Evolutionary conservation across 169 alveolate genomes (phyloP).

Genomic region (Babesia ovis): DNA sequence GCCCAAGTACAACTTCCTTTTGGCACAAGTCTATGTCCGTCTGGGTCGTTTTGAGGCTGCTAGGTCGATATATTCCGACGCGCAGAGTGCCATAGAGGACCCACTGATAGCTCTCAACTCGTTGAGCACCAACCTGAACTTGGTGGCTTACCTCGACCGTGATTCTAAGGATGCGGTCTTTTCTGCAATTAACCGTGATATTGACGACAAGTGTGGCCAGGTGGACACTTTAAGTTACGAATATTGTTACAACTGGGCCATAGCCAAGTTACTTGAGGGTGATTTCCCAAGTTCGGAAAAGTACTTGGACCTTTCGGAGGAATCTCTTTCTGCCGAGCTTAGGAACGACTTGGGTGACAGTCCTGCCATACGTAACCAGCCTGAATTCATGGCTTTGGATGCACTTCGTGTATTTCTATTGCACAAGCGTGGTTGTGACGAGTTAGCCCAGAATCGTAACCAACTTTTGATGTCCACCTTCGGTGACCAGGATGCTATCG

Average conservation of each 20-base stretch:
- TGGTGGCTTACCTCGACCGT: slow-evolving; percentile 26
- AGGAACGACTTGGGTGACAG: slow-evolving; percentile 18
- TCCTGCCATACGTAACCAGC: slow-evolving; percentile 14
- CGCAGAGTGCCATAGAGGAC: slow-evolving; percentile 22
- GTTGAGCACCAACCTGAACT: slow-evolving; percentile 45
- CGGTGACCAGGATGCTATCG: slow-evolving; percentile 1
- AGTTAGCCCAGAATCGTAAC: slow-evolving; percentile 34
- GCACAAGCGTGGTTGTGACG: slow-evolving; percentile 25
- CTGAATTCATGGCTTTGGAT: slow-evolving; percentile 36
- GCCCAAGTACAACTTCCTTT: slow-evolving; percentile 35
- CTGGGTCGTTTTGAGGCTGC: slow-evolving; percentile 51
- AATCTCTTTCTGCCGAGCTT: slow-evolving; percentile 16
- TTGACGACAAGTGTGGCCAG: slow-evolving; percentile 8
- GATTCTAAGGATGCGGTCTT: slow-evolving; percentile 2
- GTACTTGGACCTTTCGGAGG: slow-evolving; percentile 55
- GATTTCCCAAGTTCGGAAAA: slow-evolving; percentile 28
- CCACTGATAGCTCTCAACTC: slow-evolving; percentile 38
- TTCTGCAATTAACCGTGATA: slow-evolving; percentile 16
- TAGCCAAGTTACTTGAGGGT: slow-evolving; percentile 33
- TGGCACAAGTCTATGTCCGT: slow-evolving; percentile 53
- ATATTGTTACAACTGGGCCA: slow-evolving; percentile 44
- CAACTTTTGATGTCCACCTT: slow-evolving; percentile 18
- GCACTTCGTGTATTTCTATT: slow-evolving; percentile 48
- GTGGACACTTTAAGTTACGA: slow-evolving; percentile 40
- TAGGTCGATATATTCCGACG: slow-evolving; percentile 8